Percentiles rank a stretch among this genome's conserved stretches.
phyloP scores from a whole-genome alignment of 495 filamentous ascomycete genomes.

The Poronia punctata region DNA sequence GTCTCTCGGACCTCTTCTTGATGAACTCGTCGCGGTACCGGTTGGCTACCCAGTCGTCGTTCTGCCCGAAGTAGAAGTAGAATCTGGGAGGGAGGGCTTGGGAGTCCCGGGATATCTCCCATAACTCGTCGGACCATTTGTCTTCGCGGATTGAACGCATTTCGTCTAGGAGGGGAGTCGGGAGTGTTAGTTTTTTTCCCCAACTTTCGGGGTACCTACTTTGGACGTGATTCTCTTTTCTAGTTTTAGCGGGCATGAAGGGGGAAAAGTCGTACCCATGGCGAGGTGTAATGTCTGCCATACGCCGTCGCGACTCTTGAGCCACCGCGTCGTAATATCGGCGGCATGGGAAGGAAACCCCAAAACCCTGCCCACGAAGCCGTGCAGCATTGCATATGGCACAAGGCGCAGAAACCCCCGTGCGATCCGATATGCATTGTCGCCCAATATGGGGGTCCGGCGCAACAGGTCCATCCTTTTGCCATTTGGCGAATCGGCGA shows the following conservation, averaged over 20 bases:
- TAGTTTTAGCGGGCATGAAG: neutral
- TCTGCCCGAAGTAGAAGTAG: conserved; percentile 70
- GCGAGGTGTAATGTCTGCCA: conserved; percentile 59
- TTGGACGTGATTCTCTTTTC: neutral
- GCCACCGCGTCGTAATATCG: conserved; percentile 53
- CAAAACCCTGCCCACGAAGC: conserved; percentile 42
- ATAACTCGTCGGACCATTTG: conserved; percentile 72
- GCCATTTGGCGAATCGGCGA: conserved; percentile 60
- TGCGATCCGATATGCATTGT: conserved; percentile 46
- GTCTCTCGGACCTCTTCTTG: conserved; percentile 28
- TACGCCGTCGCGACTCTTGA: conserved; percentile 57
- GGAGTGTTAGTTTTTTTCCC: conserved; percentile 1
- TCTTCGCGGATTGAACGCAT: conserved; percentile 70
- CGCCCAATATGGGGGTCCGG: conserved; percentile 47
- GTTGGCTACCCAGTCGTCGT: conserved; percentile 79
- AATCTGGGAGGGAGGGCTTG: conserved; percentile 43
- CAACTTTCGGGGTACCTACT: no score
- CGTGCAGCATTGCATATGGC: conserved; percentile 35
- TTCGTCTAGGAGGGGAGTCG: conserved; percentile 47
- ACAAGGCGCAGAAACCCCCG: conserved; percentile 39
- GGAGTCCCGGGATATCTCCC: conserved; percentile 50
- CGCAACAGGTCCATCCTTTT: conserved; percentile 47
- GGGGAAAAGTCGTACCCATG: conserved; percentile 14
- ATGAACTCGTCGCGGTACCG: conserved; percentile 70
- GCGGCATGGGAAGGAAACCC: conserved; percentile 51